A percentile compares a stretch with the other conserved stretches of the same genome.
phyloP scores from a whole-genome alignment of 2,329 filamentous ascomycete genomes.

The Chalaropsis thielavioides region DNA sequence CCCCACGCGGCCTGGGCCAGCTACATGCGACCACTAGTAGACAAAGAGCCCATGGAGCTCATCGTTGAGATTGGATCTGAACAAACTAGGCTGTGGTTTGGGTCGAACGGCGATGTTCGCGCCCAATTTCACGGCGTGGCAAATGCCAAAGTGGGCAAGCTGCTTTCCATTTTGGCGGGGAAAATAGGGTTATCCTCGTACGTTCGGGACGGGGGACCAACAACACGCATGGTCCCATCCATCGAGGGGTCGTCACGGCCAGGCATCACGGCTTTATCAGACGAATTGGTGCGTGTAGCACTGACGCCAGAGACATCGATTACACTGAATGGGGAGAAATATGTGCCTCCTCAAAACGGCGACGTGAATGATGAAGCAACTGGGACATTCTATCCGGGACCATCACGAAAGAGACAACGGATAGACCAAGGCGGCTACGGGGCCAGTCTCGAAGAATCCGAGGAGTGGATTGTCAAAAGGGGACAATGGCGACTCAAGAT shows the following conservation, averaged over 20 bases:
- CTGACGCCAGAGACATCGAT: constrained; percentile 47
- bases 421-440: not conserved
- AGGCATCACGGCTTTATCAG: constrained; percentile 40
- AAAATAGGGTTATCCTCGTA: constrained; percentile 53
- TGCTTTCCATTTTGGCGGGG: constrained; percentile 68
- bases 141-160: constrained; percentile 52
- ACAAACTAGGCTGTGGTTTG: constrained; percentile 42
- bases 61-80: constrained; percentile 67
- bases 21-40: constrained; percentile 77
- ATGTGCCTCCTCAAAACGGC: constrained; percentile 24
- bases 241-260: constrained; percentile 26
- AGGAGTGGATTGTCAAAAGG: constrained; percentile 48
- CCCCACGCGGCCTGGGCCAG: constrained; percentile 42
- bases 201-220: not conserved
- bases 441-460: not conserved
- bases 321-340: constrained; percentile 41
- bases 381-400: constrained; percentile 20
- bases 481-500: constrained; percentile 62
- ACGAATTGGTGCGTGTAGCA: constrained; percentile 50
- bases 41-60: constrained; percentile 51
- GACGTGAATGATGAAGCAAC: constrained; percentile 21
- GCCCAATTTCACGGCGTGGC: constrained; percentile 61
- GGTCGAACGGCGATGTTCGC: constrained; percentile 26
- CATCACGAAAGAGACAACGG: constrained; percentile 18
- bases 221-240: not conserved